Conservation (phyloP, 2,329 filamentous ascomycete genomes). For the Fonsecaea pugnacius region DNA sequence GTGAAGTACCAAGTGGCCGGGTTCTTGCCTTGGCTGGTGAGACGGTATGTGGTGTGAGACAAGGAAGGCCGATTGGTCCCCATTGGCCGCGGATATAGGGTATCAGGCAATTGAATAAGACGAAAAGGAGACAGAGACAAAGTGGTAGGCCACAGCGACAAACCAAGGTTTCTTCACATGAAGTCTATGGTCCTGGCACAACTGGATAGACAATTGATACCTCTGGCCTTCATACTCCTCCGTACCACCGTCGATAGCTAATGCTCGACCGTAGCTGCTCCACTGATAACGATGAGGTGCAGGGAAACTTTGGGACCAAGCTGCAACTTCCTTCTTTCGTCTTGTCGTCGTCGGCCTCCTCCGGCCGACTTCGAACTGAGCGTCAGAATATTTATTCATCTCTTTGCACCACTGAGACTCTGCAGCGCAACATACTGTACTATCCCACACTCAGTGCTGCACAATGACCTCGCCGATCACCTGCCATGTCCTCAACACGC, state of each 20-base stretch:
- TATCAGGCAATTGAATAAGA: slow-evolving; percentile 30
- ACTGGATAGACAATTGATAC: too few relatives aligned
- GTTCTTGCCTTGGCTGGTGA: slow-evolving; percentile 62
- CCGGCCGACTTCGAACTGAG: slow-evolving; percentile 8
- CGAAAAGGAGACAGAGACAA: slow-evolving; percentile 21
- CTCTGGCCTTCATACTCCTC: not conserved
- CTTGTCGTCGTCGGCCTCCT: slow-evolving; percentile 20
- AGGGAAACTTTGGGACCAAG: not conserved
- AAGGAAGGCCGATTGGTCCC: slow-evolving; percentile 53
- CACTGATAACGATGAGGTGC: slow-evolving; percentile 6
- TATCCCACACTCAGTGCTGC: slow-evolving; percentile 3
- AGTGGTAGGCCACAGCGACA: not conserved
- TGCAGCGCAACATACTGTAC: slow-evolving; percentile 8
- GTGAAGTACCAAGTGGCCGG: slow-evolving; percentile 59
- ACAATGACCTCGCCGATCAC: slow-evolving; percentile 48
- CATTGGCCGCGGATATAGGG: slow-evolving; percentile 41
- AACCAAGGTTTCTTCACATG: not conserved
- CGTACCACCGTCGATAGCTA: not conserved
- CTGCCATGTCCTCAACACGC: slow-evolving; percentile 56
- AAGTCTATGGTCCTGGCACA: too few relatives aligned
- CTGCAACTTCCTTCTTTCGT: slow-evolving; percentile 13
- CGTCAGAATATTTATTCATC: slow-evolving; percentile 14
- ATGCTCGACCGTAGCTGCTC: slow-evolving; percentile 12
- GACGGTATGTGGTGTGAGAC: slow-evolving; percentile 58
- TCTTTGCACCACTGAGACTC: slow-evolving; percentile 1